Evolutionary conservation across 139 green algal species (phyloP), one percentile per base, ranked within the genome.

Genomic region (Dunaliella primolecta): DNA sequence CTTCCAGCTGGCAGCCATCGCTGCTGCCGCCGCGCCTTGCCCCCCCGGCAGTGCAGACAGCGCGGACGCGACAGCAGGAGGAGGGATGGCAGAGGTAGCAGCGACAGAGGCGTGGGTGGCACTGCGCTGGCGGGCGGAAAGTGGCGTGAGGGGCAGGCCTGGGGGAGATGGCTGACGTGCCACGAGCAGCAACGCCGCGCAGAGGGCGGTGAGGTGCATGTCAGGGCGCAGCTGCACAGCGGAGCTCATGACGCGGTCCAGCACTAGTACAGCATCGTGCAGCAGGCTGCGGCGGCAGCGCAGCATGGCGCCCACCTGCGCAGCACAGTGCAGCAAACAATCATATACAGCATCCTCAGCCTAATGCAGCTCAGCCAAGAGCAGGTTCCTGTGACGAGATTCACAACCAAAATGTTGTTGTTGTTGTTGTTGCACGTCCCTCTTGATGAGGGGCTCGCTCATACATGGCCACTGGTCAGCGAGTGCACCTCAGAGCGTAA

Each of bases 211-310:
- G 3, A 37, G 77, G 77, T 56, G 38, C 77, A 81, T 37, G 33
- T 32, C 15, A 34, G 21, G 35, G 77, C 34, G 81, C 29, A 93
- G 56, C 83, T 37, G 30, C 34, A 57, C 30, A 27, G 81, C 84
- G 15, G 89, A 89, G 37, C 89, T 93, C 64, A 91, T 89, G 25
- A 88, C 85, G 3, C 93, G 87, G 86, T 96, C 93, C 86, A 95
- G 89, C 34, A 96, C 88, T 77, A 96, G 88, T 33, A 96, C 90
- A 1, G 87, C 91, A 38, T 96, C 92, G 85, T 96, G 93, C 27
- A 92, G 86, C 30, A 94, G 78, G 75, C 92, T 90, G 33, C 88
- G 81, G 21, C 46, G 82, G 64, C 87, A 46, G 38, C 38, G 81
- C 36, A 91, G 81, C 78, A 83, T 84, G 30, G 80, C 71, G 71